These are phyloP conservation scores for Oryza punctata DNA, from an alignment of 176 grass and related monocot genomes.

Conservation along the genomic window DNA sequence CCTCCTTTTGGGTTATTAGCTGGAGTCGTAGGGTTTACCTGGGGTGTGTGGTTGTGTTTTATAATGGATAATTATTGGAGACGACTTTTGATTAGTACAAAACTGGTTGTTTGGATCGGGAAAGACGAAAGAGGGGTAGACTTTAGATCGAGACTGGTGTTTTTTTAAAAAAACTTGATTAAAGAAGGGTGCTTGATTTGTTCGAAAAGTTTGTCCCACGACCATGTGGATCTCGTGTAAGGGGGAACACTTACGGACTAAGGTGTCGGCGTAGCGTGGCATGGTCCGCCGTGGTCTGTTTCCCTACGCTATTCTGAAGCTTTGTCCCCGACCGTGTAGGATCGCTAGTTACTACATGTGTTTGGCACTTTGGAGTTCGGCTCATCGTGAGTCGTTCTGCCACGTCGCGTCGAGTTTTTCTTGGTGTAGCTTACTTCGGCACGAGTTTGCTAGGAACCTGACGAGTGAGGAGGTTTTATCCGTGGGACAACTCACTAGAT, in stretches of 20 bases:
- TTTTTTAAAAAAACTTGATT: too few relatives aligned
- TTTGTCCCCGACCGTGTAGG: not conserved
- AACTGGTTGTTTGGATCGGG: too few relatives aligned
- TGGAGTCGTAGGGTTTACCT: not conserved
- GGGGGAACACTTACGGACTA: not conserved
- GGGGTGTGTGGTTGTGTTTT: not conserved
- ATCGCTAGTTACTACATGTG: not conserved
- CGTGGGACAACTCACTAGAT: not conserved
- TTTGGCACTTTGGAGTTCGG: not conserved
- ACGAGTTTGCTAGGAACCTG: too few relatives aligned
- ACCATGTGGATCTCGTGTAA: not conserved
- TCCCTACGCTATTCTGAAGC: not conserved
- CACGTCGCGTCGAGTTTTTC: not conserved
- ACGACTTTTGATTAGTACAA: conserved; percentile 24
- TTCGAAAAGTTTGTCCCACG: not conserved
- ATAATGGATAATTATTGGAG: conserved; percentile 16
- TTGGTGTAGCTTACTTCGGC: not conserved
- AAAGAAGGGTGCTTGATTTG: not conserved
- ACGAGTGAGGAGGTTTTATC: too few relatives aligned
- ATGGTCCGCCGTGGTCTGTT: not conserved
- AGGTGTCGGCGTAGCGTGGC: not conserved
- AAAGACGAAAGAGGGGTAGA: too few relatives aligned
- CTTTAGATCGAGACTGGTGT: too few relatives aligned
- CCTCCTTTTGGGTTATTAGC: not conserved
- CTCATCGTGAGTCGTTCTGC: not conserved